Conservation (phyloP, 2,329 filamentous ascomycete genomes). For the Ophiostoma ips region DNA sequence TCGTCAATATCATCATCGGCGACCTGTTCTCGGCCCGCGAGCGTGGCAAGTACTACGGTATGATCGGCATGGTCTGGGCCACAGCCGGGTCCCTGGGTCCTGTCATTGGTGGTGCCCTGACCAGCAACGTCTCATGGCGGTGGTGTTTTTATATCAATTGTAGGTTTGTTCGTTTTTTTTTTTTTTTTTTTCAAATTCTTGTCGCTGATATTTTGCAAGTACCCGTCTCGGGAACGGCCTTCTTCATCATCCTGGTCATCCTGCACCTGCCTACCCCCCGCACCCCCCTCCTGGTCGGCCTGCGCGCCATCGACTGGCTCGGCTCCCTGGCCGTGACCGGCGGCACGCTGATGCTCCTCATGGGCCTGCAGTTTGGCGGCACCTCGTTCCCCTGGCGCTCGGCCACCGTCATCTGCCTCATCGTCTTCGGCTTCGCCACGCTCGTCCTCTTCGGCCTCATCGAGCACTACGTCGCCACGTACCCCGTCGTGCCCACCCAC, state of each 20-base stretch:
- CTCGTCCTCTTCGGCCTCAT: constrained; percentile 40
- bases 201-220: constrained; percentile 8
- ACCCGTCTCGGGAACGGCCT: constrained; percentile 25
- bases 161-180: neutral
- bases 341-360: constrained; percentile 53
- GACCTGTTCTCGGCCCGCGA: constrained; percentile 24
- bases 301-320: constrained; percentile 49
- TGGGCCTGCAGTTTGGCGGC: constrained; percentile 58
- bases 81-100: constrained; percentile 13
- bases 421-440: constrained; percentile 43
- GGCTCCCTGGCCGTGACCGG: constrained; percentile 38
- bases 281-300: constrained; percentile 46
- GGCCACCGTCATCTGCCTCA: constrained; percentile 44
- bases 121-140: constrained; percentile 35
- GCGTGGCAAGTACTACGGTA: constrained; percentile 15
- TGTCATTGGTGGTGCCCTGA: constrained; percentile 13
- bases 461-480: constrained; percentile 48
- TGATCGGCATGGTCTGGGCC: constrained; percentile 15
- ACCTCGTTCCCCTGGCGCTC: constrained; percentile 41
- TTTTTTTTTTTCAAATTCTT: neutral
- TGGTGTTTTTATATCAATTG: constrained; percentile 57
- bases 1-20: constrained; percentile 44
- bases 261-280: constrained; percentile 54
- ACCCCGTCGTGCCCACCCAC: constrained; percentile 54
- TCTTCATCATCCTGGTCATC: constrained; percentile 40